Evolutionary conservation across 2,329 filamentous ascomycete species (phyloP).

Genomic region (Celoporthe dispersa): DNA sequence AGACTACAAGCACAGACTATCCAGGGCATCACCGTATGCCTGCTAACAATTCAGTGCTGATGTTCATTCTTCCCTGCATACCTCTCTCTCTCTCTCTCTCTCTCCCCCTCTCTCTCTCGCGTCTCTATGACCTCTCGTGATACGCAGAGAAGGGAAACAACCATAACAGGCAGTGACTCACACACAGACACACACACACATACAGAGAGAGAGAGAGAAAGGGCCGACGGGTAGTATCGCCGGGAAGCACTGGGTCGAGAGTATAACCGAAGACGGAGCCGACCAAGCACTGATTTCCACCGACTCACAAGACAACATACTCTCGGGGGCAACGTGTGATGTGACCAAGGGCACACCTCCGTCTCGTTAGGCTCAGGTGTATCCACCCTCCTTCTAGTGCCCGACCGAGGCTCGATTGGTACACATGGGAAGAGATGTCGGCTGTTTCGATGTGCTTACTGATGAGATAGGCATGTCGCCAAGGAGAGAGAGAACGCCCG

Average conservation of each 20-base stretch:
- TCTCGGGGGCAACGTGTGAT: not conserved
- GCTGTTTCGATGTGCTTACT: not conserved
- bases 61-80: not conserved
- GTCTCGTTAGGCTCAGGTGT: not conserved
- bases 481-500: not conserved
- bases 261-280: not conserved
- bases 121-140: not conserved
- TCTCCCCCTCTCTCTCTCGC: too few species aligned
- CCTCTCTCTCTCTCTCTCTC: not conserved
- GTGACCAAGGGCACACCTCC: not conserved
- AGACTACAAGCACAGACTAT: not conserved
- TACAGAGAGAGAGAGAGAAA: not conserved
- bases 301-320: not conserved
- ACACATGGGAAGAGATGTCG: not conserved
- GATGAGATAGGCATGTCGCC: not conserved
- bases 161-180: not conserved
- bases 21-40: not conserved
- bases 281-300: not conserved
- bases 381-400: not conserved
- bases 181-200: too few species aligned
- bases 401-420: not conserved
- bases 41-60: not conserved
- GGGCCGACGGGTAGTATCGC: not conserved
- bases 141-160: not conserved
- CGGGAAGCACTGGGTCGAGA: not conserved